Conservation (phyloP, 2,329 filamentous ascomycete species). For the Phyllosticta citriasiana region DNA sequence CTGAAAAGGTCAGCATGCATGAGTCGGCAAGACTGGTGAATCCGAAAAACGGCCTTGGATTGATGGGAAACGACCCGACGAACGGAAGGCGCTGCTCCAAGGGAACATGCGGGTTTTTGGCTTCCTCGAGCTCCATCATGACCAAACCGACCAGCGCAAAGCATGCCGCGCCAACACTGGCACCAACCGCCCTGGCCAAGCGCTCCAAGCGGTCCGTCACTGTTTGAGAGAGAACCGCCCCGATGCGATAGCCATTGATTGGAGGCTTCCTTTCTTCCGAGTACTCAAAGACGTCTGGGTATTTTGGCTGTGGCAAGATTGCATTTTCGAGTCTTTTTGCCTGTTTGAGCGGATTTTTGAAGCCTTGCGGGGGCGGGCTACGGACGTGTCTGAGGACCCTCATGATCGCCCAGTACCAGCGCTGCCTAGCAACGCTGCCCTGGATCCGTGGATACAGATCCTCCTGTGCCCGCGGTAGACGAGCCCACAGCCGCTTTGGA, state of each 20-base stretch:
- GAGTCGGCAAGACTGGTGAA: slow-evolving; percentile 29
- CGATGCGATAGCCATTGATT: slow-evolving; percentile 26
- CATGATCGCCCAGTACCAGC: slow-evolving; percentile 40
- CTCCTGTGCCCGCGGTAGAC: slow-evolving; percentile 36
- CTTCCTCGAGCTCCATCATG: slow-evolving; percentile 37
- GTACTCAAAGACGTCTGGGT: slow-evolving; percentile 31
- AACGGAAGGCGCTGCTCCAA: slow-evolving; percentile 27
- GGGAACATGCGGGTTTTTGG: slow-evolving; percentile 19
- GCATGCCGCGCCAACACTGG: slow-evolving; percentile 35
- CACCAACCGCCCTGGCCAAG: slow-evolving; percentile 13
- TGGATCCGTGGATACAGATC: slow-evolving; percentile 33
- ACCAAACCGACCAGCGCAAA: slow-evolving; percentile 37
- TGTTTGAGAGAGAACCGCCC: slow-evolving; percentile 25
- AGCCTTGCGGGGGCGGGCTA: slow-evolving; percentile 29
- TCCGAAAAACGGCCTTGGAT: slow-evolving; percentile 35
- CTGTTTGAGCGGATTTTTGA: slow-evolving; percentile 33
- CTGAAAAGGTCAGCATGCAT: slow-evolving; percentile 39
- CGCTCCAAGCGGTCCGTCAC: slow-evolving; percentile 12
- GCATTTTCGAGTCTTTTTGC: slow-evolving; percentile 13
- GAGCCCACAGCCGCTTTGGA: slow-evolving; percentile 15
- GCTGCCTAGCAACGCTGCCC: slow-evolving; percentile 28
- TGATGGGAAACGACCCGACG: slow-evolving; percentile 37
- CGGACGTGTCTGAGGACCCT: slow-evolving; percentile 34
- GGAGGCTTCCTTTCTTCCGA: slow-evolving; percentile 21
- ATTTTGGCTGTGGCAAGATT: slow-evolving; percentile 21